Evolutionary conservation across 257 asterid species (phyloP).

Genomic region (Penstemon barbatus): DNA sequence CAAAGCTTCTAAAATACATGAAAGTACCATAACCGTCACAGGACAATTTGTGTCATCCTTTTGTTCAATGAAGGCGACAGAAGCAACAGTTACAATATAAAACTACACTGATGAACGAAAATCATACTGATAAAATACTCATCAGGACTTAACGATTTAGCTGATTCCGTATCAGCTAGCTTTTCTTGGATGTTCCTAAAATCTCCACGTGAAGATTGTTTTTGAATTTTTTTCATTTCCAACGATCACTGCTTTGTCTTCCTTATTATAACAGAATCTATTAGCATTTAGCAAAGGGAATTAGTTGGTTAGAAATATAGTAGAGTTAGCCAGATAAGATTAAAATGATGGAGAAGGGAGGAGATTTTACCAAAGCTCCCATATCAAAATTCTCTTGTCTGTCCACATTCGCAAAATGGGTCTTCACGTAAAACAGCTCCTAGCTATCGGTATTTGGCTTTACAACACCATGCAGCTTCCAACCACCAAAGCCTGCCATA

Average conservation of each 20-base stretch:
- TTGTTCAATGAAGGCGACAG: constrained; percentile 24
- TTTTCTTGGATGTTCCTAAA: too few relatives aligned
- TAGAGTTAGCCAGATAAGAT: neutral
- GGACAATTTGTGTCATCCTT: constrained; percentile 13
- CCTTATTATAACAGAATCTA: constrained; percentile 4
- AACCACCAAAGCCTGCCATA: constrained; percentile 87
- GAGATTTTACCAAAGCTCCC: constrained; percentile 17
- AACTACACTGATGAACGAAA: neutral
- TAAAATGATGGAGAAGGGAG: neutral
- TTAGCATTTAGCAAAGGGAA: neutral
- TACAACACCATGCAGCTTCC: constrained; percentile 79
- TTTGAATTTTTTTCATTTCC: neutral
- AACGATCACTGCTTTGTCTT: constrained; percentile 19
- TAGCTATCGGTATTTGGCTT: constrained; percentile 55
- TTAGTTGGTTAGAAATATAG: neutral
- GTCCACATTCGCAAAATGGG: constrained; percentile 5
- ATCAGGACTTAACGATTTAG: too few relatives aligned
- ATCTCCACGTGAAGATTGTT: too few relatives aligned
- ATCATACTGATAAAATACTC: too few relatives aligned
- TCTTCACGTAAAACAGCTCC: constrained; percentile 15
- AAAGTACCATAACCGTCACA: neutral
- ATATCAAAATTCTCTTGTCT: constrained; percentile 3
- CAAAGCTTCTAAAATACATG: constrained; percentile 3
- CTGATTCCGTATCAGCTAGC: too few relatives aligned
- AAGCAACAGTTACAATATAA: constrained; percentile 8